Base-by-base conservation (phyloP, 1,139 yeast species). In the Candida pseudocylindracea region DNA sequence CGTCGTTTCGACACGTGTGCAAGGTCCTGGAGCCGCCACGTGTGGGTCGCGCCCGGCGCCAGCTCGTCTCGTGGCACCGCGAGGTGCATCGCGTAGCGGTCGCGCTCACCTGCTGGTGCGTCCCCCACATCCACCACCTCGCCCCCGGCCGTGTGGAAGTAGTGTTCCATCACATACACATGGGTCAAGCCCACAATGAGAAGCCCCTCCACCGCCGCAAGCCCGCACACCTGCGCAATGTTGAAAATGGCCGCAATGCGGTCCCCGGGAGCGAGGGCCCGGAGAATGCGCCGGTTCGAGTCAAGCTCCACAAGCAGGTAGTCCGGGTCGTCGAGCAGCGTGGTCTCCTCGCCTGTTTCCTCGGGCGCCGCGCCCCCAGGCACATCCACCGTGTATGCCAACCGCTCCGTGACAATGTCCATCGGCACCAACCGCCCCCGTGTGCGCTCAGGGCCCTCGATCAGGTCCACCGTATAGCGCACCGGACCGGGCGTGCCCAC, bases 191-290 rank as follows among this genome's bases (percentile, higher is more conserved):
- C 92, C 26, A 74, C 46, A 15, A 80, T 73, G 51, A 80, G 53
- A 32, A 80, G 58, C 27, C 88, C 78, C 44, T 79, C 92, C 15
- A 63, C 55, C 1, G 83, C 70, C 15, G 72, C 78, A 15, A 80
- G 52, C 0, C 93, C 93, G 36, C 72, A 55, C 20, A 80, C 66
- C 34, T 72, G 71, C 37, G 83, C 68, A 2, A 76, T 68, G 46
- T 80, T 80, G 72, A 80, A 72, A n/a, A 80, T 51, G 8, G 68
- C 67, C 10, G 56, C 59, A 25, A 80, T 75, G 34, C 61, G 63
- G 45, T 80, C 94, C n/a, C 79, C 78, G 6, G 20, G 20, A 4
- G 20, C 20, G 6, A 15, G 20, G 6, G 20, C 20, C 20, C 20
- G 20, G 20, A 15, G 20, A 15, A 15, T 15, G 20, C 20, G 20